These are phyloP conservation scores for Mycena galopus DNA, from an alignment of 768 basidiomycete genomes.

Conservation along the genomic window DNA sequence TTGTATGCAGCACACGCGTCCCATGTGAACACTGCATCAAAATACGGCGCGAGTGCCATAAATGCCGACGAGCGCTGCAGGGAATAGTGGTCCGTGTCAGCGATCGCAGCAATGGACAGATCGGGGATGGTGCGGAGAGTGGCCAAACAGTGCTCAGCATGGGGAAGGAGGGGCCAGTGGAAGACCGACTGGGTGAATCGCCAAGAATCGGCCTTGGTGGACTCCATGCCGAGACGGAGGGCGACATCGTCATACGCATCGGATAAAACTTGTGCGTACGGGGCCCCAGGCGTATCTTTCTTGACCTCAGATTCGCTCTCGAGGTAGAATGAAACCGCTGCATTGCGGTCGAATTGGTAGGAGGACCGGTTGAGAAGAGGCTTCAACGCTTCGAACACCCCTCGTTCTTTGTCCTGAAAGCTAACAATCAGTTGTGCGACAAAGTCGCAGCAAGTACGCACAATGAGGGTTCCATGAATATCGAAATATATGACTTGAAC, in stretches of 20 bases:
- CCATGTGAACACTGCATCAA: slow-evolving; percentile 5
- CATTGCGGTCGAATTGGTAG: neutral
- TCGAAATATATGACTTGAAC: neutral
- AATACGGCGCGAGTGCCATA: neutral
- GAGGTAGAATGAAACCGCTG: neutral
- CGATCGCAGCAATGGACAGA: slow-evolving; percentile 2
- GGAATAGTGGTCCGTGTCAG: neutral
- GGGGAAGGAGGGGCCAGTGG: neutral
- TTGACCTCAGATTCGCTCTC: neutral
- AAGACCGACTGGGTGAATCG: neutral
- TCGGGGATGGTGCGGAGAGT: neutral
- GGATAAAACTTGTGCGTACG: neutral
- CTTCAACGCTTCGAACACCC: neutral
- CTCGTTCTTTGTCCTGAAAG: neutral
- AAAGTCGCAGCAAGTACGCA: neutral
- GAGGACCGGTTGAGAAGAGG: neutral
- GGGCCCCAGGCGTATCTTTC: neutral
- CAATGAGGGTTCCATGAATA: neutral
- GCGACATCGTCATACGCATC: neutral
- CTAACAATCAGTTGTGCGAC: neutral
- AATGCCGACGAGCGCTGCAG: neutral
- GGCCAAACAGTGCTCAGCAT: neutral
- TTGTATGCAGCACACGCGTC: slow-evolving; percentile 7
- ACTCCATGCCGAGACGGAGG: neutral
- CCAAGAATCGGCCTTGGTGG: neutral